Conservation (phyloP, 192 early-diverging fungal species). For the Umbelopsis ramanniana region DNA sequence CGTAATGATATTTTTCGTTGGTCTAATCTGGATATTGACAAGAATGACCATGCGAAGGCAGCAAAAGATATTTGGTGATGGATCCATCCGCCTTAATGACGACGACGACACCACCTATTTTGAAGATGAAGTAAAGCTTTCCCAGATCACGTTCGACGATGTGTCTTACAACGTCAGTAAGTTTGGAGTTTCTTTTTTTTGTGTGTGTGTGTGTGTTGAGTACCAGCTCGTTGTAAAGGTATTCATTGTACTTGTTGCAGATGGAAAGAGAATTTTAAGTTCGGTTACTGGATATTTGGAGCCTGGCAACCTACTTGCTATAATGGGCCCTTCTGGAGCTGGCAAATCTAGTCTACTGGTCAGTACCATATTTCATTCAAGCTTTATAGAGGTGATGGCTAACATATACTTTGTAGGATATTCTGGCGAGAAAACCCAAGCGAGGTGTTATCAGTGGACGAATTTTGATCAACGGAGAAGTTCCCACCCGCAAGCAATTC, state of each 20-base stretch:
- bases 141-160: conserved; percentile 27
- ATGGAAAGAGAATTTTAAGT: conserved; percentile 67
- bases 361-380: conserved; percentile 8
- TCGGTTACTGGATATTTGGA: conserved; percentile 73
- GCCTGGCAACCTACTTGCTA: conserved; percentile 77
- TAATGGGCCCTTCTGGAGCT: conserved; percentile 93
- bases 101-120: conserved; percentile 7
- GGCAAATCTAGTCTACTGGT: conserved; percentile 89
- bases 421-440: conserved; percentile 37
- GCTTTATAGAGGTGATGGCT: background rate
- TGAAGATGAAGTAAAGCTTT: background rate
- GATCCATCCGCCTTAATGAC: conserved; percentile 21
- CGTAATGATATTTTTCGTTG: conserved; percentile 22
- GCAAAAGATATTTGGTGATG: conserved; percentile 32
- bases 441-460: conserved; percentile 28
- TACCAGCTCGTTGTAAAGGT: background rate
- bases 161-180: conserved; percentile 30
- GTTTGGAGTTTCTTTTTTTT: background rate
- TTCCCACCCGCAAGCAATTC: conserved; percentile 51
- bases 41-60: conserved; percentile 26
- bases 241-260: background rate
- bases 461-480: conserved; percentile 58
- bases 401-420: conserved; percentile 18
- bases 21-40: conserved; percentile 25
- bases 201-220: background rate